Evolutionary conservation across 352 stramenopile species (phyloP), one percentile per base, ranked within the genome.

Genomic region (Thalassiosira ordinaria): DNA sequence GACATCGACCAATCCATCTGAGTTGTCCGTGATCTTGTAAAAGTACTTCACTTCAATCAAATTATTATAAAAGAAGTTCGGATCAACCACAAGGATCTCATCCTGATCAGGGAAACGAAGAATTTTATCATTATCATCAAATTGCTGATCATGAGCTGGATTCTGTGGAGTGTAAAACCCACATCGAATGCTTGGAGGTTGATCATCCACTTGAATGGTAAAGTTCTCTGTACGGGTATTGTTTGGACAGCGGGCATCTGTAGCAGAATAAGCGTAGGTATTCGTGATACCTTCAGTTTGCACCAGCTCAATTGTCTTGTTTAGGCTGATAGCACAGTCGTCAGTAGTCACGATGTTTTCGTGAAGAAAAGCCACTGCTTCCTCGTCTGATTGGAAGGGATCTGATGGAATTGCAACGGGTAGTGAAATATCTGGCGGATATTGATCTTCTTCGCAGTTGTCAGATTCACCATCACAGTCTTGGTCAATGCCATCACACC

Each of bases 401-500:
- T 44, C 20, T 31, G n/a, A 14, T 44, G 53, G 53, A 44, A 62
- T 62, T 57, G 53, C 14, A 6, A 26, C 27, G n/a, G 14, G 26
- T 22, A 62, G 27, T 35, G 53, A 31, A 14, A 62, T 31, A 41
- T 14, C 20, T 31, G 53, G 53, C 4, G 53, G 53, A 26, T 22
- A 16, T 22, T 44, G 18, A 22, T 62, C 53, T 41, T 62, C 53
- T 29, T 16, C 7, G 31, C 53, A 62, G 5, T 62, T 22, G 27
- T 62, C 53, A 44, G 27, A 14, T 2, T 22, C 53, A 62, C 31
- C 31, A 14, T 44, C 11, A 22, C 53, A 62, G 53, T 62, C 14
- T 22, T 62, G 53, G 27, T 62, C 53, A 31, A 62, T 62, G 26
- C 16, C 53, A 41, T 62, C 53, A 62, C 53, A 62, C 27, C 53